Base-by-base conservation (phyloP, 164 flowering plant genomes). In the Akebia trifoliata region DNA sequence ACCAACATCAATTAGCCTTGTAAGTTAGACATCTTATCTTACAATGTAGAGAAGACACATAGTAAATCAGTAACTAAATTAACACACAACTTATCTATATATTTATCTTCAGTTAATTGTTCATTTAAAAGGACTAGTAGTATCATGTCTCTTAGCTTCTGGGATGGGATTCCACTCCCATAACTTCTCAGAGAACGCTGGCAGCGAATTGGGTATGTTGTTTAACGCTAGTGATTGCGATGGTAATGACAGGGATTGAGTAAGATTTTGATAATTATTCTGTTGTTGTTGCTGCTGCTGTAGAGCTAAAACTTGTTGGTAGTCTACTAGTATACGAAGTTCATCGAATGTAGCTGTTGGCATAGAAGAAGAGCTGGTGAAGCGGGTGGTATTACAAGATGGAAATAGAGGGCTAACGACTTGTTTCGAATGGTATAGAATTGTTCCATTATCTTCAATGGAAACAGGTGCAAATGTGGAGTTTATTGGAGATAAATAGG, bases 141-240 rank as follows among this genome's bases (percentile, higher is more conserved):
- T 64, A 48, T 80, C 85, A n/a, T n/a, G n/a, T 63, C 71, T 70
- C 58, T 50, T 62, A 31, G 74, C 57, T 11, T 72, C 84, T 2
- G 81, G 70, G 42, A 75, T 64, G 26, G 76, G 70, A 60, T 78
- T 85, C 87, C 86, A 85, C 44, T 80, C 86, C 91, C 91, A 82
- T 29, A 82, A 60, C 36, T 81, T 72, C 48, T 81, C 83, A 0
- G 79, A 64, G 65, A 74, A 69, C 5, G 68, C 55, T 26, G 71
- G 67, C 46, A 66, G 45, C 17, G 66, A 52, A 45, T 44, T 39
- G 9, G 74, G 62, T 4, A 54, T 36, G 26, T 57, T 40, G 66
- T 55, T 76, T 54, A 71, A 60, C 0, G 66, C 20, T 25, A 69
- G 66, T 0, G 48, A 43, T 37, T 69, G 70, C 31, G 65, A 12